Conservation (phyloP, 805 yeast genomes). For the Zygoascus bituminiphila region DNA sequence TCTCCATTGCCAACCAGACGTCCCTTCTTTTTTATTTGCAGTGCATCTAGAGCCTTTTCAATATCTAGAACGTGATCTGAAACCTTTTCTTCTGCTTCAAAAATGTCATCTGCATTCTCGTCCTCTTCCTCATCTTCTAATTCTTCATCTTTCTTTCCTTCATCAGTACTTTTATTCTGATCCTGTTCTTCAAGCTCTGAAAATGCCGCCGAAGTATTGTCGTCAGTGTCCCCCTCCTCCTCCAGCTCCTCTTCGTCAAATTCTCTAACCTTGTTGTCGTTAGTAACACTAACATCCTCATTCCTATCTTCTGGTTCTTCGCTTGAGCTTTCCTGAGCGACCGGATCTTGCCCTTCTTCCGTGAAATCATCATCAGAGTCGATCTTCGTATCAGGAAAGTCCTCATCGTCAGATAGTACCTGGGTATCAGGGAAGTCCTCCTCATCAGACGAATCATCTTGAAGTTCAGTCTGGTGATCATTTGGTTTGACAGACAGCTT, state of each 20-base stretch:
- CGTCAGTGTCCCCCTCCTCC: too few species aligned
- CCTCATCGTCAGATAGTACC: conserved; percentile 12
- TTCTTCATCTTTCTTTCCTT: neutral
- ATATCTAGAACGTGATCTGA: conserved; percentile 16
- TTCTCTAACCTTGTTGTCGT: neutral
- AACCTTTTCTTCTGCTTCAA: neutral
- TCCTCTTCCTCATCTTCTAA: conserved; percentile 17
- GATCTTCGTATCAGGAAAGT: conserved; percentile 20
- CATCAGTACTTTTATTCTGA: too few species aligned
- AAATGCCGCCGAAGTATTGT: too few species aligned
- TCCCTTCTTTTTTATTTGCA: conserved; percentile 15
- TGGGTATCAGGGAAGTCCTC: conserved; percentile 9
- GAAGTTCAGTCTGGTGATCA: neutral
- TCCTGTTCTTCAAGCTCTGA: too few species aligned
- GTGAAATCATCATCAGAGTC: conserved; percentile 24
- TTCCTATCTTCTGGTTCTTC: neutral
- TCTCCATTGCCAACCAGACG: conserved; percentile 59
- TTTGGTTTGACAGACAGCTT: neutral
- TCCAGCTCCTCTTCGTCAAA: neutral
- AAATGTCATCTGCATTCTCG: conserved; percentile 9
- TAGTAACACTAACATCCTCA: neutral
- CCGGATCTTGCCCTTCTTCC: too few species aligned
- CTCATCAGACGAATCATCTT: conserved; percentile 18
- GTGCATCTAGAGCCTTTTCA: conserved; percentile 23
- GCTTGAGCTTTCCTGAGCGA: too few species aligned